Evolutionary conservation across 768 basidiomycete genomes (phyloP), one percentile per base, ranked within the genome.

Genomic region (Fomitopsis serialis): DNA sequence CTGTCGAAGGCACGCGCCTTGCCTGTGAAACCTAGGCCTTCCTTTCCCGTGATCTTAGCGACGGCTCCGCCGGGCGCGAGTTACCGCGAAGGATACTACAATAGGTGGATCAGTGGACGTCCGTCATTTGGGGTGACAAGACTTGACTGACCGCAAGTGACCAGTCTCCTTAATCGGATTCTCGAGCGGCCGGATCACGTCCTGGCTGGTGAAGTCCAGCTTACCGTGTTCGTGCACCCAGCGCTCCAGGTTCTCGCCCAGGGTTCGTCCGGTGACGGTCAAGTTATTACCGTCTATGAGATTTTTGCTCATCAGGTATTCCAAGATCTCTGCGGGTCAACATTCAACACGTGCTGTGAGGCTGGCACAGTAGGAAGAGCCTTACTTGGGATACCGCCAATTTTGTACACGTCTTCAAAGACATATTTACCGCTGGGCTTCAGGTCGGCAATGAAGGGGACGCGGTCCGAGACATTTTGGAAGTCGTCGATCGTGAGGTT

Each of bases 341-440:
- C 3, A 4, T 11, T 22, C 24, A 22, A 8, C 22, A 24, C 17
- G 47, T n/a, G n/a, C 13, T 13, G 24, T 17, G 11, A 36, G 29
- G 42, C 12, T 54, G 53, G 34, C 40, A 40, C 42, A 36, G 12
- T 24, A 12, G 13, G 13, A 27, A 13, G 5, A 45, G 21, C 75
- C 88, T 57, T 71, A 96, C 94, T 89, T 3, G 97, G 96, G 60
- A 95, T 94, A 53, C 96, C 97, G 51, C 97, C 97, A 54, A 98
- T 85, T 68, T 89, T 91, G 79, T 91, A 84, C 9, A 99, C 84
- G 64, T 98, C 91, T 71, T 95, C 94, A 93, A 98, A 97, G 61
- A 98, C 92, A 76, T 98, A 98, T 71, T 94, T 94, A 35, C 97
- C 97, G 58, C 91, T 93, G 1, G 97, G 97, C 67, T 95, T 97